These are phyloP conservation scores for Tephrocybe sp. DNA, from an alignment of 768 basidiomycete genomes.

Conservation along the genomic window DNA sequence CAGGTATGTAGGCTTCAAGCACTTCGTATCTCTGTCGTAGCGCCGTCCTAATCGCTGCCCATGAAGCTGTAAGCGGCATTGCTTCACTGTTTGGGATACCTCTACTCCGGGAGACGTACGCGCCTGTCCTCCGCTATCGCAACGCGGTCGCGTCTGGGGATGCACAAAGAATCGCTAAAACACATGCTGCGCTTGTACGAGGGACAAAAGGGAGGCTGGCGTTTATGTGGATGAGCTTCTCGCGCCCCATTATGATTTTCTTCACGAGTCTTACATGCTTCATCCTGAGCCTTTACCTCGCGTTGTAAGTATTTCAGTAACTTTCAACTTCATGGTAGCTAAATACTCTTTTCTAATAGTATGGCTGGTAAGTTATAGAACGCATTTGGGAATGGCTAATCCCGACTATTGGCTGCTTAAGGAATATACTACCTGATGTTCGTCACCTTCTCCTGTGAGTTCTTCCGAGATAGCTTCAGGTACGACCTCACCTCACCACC, in stretches of 20 bases:
- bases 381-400: not conserved
- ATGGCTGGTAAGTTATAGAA: constrained; percentile 46
- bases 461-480: not conserved
- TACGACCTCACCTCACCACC: not conserved
- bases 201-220: constrained; percentile 11
- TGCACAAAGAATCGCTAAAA: not conserved
- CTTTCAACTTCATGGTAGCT: not conserved
- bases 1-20: constrained; percentile 23
- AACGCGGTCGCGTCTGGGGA: constrained; percentile 7
- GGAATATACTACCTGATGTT: constrained; percentile 75
- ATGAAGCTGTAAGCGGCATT: constrained; percentile 40
- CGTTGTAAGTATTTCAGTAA: constrained; percentile 50
- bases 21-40: not conserved
- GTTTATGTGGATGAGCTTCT: constrained; percentile 58
- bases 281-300: constrained; percentile 66
- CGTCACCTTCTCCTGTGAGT: constrained; percentile 61
- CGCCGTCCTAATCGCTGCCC: not conserved
- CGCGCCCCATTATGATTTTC: constrained; percentile 57
- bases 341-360: constrained; percentile 21
- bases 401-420: not conserved
- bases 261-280: constrained; percentile 67
- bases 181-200: not conserved
- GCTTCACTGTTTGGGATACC: constrained; percentile 53
- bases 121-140: constrained; percentile 55
- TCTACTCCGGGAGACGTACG: constrained; percentile 71